Evolutionary conservation across 768 basidiomycete species (phyloP), one percentile per base, ranked within the genome.

Genomic region (Psilocybe sp.): DNA sequence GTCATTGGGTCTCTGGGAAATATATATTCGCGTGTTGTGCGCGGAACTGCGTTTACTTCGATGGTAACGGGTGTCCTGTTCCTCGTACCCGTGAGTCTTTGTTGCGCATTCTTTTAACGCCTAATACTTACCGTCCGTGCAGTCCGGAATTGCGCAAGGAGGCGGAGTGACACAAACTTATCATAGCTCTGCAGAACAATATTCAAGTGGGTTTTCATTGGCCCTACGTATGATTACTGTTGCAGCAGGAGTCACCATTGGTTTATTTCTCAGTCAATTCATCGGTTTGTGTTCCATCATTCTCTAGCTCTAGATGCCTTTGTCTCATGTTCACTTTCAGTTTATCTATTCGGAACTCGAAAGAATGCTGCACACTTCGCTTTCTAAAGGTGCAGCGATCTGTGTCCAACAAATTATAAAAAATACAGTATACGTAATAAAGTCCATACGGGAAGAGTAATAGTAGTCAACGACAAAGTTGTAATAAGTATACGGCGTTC

Each of bases 1-100:
- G 79, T 84, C 32, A 83, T 90, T 51, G 89, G 91, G 33, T 65
- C 84, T n/a, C 75, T 90, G 33, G 90, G 89, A 41, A 92, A 92
- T 60, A 60, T 84, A n/a, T 92, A 91, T 62, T 89, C 89, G 33
- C 79, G 89, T 14, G 66, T 86, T 14, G 73, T 84, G 50, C 75
- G 83, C 23, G 90, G 89, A 46, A 92, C 89, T 2, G 89, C 92
- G 3, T 94, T 93, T 64, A 91, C 89, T 0, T 82, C 86, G 10
- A 94, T 92, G 88, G 87, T 92, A n/a, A 88, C 91, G 2, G 88
- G 89, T n/a, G 86, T 95, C n/a, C 68, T 92, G 42, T 92, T 93
- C 66, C 73, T 93, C 16, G 91, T 94, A 10, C 91, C 92, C 41
- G 92, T 92, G 64, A 64, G 88, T 70, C 16, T 28, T 19, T 31